phyloP scores from a whole-genome alignment of 768 basidiomycete species.

The Omphalotus guepiniiformis region DNA sequence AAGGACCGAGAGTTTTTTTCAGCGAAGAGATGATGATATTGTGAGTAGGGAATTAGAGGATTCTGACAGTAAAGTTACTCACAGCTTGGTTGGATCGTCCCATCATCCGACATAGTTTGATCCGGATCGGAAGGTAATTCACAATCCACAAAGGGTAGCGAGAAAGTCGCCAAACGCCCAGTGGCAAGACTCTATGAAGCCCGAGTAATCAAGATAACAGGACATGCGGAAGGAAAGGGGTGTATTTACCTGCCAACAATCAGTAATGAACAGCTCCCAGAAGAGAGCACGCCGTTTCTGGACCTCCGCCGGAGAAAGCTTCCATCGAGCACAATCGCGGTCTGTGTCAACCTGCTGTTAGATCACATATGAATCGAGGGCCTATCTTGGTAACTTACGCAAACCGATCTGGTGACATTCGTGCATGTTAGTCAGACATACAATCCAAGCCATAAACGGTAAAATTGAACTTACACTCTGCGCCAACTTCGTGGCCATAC shows the following conservation, averaged over 20 bases:
- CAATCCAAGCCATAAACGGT: constrained; percentile 1
- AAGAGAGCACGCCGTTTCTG: constrained; percentile 69
- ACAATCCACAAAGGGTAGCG: constrained; percentile 69
- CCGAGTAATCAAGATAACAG: no score
- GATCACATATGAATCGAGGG: constrained; percentile 1
- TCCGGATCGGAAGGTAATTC: constrained; percentile 62
- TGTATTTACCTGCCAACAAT: constrained; percentile 69
- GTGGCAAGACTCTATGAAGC: constrained; percentile 66
- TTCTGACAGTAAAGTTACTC: constrained; percentile 19
- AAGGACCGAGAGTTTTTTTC: neutral
- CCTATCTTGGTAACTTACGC: constrained; percentile 42
- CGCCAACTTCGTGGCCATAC: constrained; percentile 59
- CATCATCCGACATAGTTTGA: constrained; percentile 54
- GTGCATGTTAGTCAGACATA: constrained; percentile 8
- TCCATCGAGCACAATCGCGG: constrained; percentile 71
- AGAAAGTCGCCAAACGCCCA: constrained; percentile 64
- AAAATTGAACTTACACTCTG: constrained; percentile 52
- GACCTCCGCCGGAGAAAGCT: constrained; percentile 53
- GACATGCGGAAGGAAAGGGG: no score
- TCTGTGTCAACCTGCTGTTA: constrained; percentile 32
- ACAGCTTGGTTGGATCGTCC: constrained; percentile 57
- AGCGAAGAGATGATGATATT: neutral
- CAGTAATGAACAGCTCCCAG: constrained; percentile 73
- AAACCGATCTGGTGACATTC: constrained; percentile 51
- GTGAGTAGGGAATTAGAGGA: neutral